Evolutionary conservation across 2,329 filamentous ascomycete genomes (phyloP).

Genomic region (Rhynchosporium secalis): DNA sequence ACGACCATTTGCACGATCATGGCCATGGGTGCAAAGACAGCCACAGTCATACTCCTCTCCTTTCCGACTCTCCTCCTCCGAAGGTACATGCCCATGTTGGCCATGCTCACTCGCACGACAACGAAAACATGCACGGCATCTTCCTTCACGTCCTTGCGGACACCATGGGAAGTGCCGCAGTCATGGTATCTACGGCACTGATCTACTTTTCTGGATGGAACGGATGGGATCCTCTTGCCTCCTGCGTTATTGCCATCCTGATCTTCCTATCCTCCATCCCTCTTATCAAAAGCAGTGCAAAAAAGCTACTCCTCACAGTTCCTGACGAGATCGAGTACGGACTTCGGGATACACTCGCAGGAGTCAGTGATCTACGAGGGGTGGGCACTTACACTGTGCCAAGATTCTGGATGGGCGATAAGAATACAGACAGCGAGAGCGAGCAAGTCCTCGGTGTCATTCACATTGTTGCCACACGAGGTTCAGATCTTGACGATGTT

Average conservation of each 20-base stretch:
- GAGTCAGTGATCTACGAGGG: slow-evolving; percentile 77
- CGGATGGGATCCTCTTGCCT: slow-evolving; percentile 92
- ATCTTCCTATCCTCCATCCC: slow-evolving; percentile 93
- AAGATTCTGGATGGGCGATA: slow-evolving; percentile 89
- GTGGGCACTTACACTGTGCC: slow-evolving; percentile 85
- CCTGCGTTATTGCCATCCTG: slow-evolving; percentile 86
- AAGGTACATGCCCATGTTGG: slow-evolving; percentile 36
- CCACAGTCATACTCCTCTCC: slow-evolving; percentile 20
- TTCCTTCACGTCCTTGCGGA: slow-evolving; percentile 95
- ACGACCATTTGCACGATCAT: slow-evolving; percentile 41
- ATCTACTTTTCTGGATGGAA: slow-evolving; percentile 88
- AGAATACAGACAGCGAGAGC: slow-evolving; percentile 42
- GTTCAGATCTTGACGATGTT: slow-evolving; percentile 78
- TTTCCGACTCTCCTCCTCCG: slow-evolving; percentile 21
- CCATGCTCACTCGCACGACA: slow-evolving; percentile 65
- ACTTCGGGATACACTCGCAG: slow-evolving; percentile 80
- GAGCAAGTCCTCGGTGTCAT: slow-evolving; percentile 76
- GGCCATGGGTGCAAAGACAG: slow-evolving; percentile 35
- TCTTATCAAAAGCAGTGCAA: slow-evolving; percentile 80
- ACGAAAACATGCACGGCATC: slow-evolving; percentile 98
- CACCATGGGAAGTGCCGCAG: slow-evolving; percentile 88
- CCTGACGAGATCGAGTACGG: slow-evolving; percentile 85
- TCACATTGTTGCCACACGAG: slow-evolving; percentile 75
- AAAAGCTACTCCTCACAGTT: slow-evolving; percentile 78
- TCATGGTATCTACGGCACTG: slow-evolving; percentile 86